These are phyloP conservation scores for Malus sylvestris DNA, from an alignment of 306 rosid species.

Conservation along the genomic window DNA sequence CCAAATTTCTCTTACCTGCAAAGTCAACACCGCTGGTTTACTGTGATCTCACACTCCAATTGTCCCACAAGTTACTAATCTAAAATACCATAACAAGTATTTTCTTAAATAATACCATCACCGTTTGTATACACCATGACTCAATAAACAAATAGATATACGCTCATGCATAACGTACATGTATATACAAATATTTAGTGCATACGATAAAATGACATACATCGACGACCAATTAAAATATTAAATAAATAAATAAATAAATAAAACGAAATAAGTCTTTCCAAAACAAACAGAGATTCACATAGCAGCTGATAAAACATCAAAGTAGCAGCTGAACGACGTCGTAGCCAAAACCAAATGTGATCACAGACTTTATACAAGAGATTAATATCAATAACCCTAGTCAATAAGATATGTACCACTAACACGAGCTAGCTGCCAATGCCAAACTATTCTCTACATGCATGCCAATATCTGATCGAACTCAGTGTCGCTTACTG, in stretches of 20 bases:
- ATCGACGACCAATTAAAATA: neutral
- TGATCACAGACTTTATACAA: neutral
- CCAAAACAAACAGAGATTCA: neutral
- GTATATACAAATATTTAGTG: neutral
- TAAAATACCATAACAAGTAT: neutral
- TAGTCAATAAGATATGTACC: neutral
- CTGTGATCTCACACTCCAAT: neutral
- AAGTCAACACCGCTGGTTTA: neutral
- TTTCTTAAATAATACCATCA: too few species aligned
- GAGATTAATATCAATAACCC: neutral
- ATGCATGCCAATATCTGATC: conserved; percentile 15
- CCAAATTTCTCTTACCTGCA: neutral
- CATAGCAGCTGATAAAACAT: neutral
- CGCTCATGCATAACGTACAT: too few species aligned
- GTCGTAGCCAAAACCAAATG: neutral
- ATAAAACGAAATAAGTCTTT: too few species aligned
- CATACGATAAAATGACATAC: neutral
- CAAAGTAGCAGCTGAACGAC: neutral
- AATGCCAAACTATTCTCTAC: conserved; percentile 20
- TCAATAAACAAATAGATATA: neutral
- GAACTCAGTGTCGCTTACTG: neutral
- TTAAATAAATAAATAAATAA: too few species aligned
- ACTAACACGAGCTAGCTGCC: conserved; percentile 1
- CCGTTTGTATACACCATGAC: neutral
- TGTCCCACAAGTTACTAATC: neutral